phyloP scores from a whole-genome alignment of 306 rosid genomes.

The Quercus engelmannii region DNA sequence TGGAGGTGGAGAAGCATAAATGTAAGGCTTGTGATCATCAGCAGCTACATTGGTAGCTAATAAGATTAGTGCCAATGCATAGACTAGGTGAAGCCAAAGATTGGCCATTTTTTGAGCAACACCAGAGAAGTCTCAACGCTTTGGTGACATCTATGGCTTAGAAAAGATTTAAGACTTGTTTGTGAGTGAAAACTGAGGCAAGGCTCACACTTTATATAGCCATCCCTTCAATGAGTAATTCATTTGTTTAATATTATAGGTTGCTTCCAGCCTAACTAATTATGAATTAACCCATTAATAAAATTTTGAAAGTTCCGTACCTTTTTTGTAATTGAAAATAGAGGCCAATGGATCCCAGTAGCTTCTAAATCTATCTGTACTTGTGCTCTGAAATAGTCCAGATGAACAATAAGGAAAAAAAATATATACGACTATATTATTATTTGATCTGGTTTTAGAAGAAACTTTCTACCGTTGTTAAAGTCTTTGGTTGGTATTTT shows the following conservation, averaged over 20 bases:
- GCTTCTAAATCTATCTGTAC: not conserved
- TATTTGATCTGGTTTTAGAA: not conserved
- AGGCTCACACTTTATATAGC: slow-evolving; percentile 14
- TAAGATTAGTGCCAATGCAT: slow-evolving; percentile 24
- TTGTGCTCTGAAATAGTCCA: not conserved
- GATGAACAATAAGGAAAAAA: not conserved
- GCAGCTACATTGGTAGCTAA: slow-evolving; percentile 30
- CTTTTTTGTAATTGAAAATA: not conserved
- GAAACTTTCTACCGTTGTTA: not conserved
- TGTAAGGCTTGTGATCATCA: slow-evolving; percentile 2
- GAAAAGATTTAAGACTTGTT: not conserved
- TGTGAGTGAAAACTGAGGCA: slow-evolving; percentile 2
- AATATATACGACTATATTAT: not conserved
- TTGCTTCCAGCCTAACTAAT: slow-evolving; percentile 6
- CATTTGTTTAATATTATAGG: slow-evolving; percentile 2
- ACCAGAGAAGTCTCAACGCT: not conserved
- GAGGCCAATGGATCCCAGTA: not conserved
- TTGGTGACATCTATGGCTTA: not conserved
- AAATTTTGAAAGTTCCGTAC: not conserved
- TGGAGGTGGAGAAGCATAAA: slow-evolving; percentile 20
- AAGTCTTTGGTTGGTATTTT: not conserved
- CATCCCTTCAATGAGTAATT: not conserved
- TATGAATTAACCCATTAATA: not conserved
- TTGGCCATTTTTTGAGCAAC: slow-evolving; percentile 23
- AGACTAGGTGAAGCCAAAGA: slow-evolving; percentile 20